Evolutionary conservation across 1,139 yeast species (phyloP).

Genomic region (Petasospora rhodanensis): DNA sequence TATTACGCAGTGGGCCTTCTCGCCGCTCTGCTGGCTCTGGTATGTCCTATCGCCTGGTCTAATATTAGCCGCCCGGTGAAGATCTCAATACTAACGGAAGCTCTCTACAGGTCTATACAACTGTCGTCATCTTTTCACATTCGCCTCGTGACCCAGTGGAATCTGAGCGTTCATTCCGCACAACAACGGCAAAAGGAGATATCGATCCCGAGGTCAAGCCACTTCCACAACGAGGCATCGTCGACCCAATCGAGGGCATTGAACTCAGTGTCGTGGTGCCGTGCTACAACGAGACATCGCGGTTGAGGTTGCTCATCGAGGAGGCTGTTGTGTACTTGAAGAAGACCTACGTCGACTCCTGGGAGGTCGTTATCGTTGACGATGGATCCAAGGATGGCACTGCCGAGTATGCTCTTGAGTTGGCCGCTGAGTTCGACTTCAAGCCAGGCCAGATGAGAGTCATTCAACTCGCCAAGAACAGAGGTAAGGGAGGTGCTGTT

Average conservation of each 20-base stretch:
- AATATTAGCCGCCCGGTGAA: slow-evolving; percentile 4
- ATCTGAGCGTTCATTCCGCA: slow-evolving; percentile 37
- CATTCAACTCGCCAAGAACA: slow-evolving; percentile 59
- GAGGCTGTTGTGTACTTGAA: slow-evolving; percentile 65
- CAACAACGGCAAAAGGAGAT: slow-evolving; percentile 14
- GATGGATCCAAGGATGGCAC: slow-evolving; percentile 91
- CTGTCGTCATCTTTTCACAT: slow-evolving; percentile 36
- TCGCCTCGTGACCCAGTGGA: slow-evolving; percentile 38
- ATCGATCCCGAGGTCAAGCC: slow-evolving; percentile 17
- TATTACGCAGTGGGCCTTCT: slow-evolving; percentile 3
- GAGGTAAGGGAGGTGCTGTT: slow-evolving; percentile 99
- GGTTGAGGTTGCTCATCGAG: slow-evolving; percentile 71
- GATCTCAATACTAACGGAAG: slow-evolving; percentile 12
- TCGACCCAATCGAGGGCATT: slow-evolving; percentile 29
- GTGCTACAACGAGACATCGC: slow-evolving; percentile 77
- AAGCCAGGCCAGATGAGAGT: slow-evolving; percentile 64
- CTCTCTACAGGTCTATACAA: slow-evolving; percentile 15
- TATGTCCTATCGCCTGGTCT: slow-evolving; percentile 1
- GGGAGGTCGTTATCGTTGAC: slow-evolving; percentile 84
- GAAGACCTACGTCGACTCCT: slow-evolving; percentile 33
- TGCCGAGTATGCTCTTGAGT: slow-evolving; percentile 59
- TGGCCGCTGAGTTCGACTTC: slow-evolving; percentile 51
- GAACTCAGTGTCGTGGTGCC: slow-evolving; percentile 80
- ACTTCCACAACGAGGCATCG: slow-evolving; percentile 16
- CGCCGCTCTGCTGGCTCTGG: slow-evolving; percentile 4